These are phyloP conservation scores for Schoenoplectus tabernaemontani DNA, from an alignment of 202 grass and related monocot species.

Conservation along the genomic window DNA sequence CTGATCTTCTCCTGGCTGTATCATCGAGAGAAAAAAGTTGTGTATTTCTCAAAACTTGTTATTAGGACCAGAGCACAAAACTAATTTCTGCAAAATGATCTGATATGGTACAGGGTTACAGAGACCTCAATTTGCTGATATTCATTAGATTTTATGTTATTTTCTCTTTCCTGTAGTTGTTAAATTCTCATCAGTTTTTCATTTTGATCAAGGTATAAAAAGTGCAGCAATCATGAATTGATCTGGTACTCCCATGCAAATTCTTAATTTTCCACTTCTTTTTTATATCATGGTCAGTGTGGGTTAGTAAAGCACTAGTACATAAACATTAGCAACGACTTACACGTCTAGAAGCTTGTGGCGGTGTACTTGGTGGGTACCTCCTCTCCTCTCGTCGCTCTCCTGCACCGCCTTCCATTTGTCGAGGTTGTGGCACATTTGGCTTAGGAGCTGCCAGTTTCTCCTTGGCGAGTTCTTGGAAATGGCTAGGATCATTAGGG, in stretches of 20 bases:
- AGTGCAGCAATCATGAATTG: not conserved
- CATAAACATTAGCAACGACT: not conserved
- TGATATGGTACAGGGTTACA: not conserved
- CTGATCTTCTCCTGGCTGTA: not conserved
- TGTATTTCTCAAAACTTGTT: not conserved
- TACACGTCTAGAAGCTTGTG: not conserved
- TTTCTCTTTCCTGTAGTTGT: too few species aligned
- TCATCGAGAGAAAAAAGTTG: not conserved
- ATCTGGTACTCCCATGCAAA: not conserved
- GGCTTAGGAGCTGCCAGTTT: not conserved
- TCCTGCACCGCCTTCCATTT: not conserved
- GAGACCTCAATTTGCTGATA: not conserved
- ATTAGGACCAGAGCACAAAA: not conserved
- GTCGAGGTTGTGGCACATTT: not conserved
- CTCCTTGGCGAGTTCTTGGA: not conserved
- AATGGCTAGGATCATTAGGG: conserved; percentile 23
- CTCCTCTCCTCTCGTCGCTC: conserved; percentile 16
- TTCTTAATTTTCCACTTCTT: not conserved
- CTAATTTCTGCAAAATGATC: not conserved
- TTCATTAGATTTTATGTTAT: not conserved
- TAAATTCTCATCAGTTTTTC: too few species aligned
- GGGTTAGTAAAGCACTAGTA: not conserved
- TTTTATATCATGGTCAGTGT: not conserved
- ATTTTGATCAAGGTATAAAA: not conserved
- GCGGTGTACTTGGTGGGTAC: not conserved